These are phyloP conservation scores for Stagonosporopsis cucurbitacearum DNA, from an alignment of 2,329 filamentous ascomycete genomes.

Conservation along the genomic window DNA sequence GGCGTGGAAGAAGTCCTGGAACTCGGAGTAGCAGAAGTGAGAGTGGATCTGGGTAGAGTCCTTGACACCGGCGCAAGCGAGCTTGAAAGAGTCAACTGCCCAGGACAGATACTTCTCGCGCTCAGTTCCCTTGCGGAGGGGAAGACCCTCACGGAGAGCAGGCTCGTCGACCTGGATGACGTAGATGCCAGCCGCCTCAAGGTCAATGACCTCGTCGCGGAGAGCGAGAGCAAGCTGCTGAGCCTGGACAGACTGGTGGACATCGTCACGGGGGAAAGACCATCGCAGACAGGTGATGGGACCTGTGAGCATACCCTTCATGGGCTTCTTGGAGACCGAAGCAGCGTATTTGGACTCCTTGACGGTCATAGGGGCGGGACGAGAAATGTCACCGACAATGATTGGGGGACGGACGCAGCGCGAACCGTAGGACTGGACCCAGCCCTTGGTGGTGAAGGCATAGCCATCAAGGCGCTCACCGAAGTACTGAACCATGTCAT, in stretches of 20 bases:
- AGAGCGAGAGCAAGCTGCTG: constrained; percentile 98
- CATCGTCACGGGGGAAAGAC: constrained; percentile 99
- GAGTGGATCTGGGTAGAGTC: constrained; percentile 99
- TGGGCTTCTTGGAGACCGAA: constrained; percentile 95
- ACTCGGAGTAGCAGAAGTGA: constrained; percentile 99
- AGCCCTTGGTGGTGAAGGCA: constrained; percentile 98
- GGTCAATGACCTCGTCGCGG: constrained; percentile 96
- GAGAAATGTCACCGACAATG: constrained; percentile 97
- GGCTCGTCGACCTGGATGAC: constrained; percentile 99
- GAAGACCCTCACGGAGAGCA: constrained; percentile 98
- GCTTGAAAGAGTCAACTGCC: constrained; percentile 98
- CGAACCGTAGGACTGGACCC: constrained; percentile 98
- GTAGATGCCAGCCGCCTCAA: constrained; percentile 93
- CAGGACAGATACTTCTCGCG: constrained; percentile 96
- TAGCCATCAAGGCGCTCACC: constrained; percentile 97
- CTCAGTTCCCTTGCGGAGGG: constrained; percentile 90
- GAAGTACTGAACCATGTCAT: constrained; percentile 99
- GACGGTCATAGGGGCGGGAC: constrained; percentile 96
- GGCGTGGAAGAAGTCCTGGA: constrained; percentile 99
- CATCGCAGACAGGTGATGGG: constrained; percentile 98
- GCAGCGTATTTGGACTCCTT: constrained; percentile 99
- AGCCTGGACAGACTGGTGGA: constrained; percentile 98
- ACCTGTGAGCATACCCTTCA: constrained; percentile 99
- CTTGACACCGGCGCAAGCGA: constrained; percentile 89
- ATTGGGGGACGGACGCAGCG: constrained; percentile 98